phyloP scores from a whole-genome alignment of 805 yeast species.

The Candida endomychidarum region DNA sequence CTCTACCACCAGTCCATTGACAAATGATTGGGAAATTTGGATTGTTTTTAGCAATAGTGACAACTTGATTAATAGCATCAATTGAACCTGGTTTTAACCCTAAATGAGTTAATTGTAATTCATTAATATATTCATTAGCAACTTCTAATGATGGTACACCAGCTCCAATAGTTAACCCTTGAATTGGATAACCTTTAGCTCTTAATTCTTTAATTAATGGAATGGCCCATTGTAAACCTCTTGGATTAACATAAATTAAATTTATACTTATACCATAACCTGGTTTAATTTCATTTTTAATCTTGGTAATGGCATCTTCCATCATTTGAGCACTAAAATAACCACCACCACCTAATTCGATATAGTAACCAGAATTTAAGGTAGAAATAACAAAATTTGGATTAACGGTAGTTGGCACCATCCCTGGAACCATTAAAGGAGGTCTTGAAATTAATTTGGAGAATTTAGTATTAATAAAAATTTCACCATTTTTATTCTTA shows the following conservation, averaged over 20 bases:
- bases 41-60: conserved; percentile 91
- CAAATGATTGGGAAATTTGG: conserved; percentile 95
- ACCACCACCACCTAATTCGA: conserved; percentile 99
- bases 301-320: conserved; percentile 72
- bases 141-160: conserved; percentile 99
- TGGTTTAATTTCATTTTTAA: conserved; percentile 65
- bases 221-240: conserved; percentile 98
- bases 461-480: conserved; percentile 90
- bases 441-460: conserved; percentile 90
- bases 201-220: conserved; percentile 90
- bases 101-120: conserved; percentile 87
- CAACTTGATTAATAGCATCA: conserved; percentile 84
- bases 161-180: conserved; percentile 96
- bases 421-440: conserved; percentile 97
- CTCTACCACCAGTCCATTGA: conserved; percentile 99
- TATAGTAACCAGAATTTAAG: conserved; percentile 93
- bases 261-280: conserved; percentile 92
- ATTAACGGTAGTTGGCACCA: conserved; percentile 97
- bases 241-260: conserved; percentile 93
- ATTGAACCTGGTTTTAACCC: conserved; percentile 98
- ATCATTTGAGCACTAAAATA: conserved; percentile 75
- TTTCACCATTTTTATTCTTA: conserved; percentile 68
- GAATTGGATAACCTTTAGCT: conserved; percentile 91
- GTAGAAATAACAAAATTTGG: conserved; percentile 94
- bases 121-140: conserved; percentile 92